Evolutionary conservation across 2,329 filamentous ascomycete genomes (phyloP), one percentile per base, ranked within the genome.

Genomic region (Dothistroma pini): DNA sequence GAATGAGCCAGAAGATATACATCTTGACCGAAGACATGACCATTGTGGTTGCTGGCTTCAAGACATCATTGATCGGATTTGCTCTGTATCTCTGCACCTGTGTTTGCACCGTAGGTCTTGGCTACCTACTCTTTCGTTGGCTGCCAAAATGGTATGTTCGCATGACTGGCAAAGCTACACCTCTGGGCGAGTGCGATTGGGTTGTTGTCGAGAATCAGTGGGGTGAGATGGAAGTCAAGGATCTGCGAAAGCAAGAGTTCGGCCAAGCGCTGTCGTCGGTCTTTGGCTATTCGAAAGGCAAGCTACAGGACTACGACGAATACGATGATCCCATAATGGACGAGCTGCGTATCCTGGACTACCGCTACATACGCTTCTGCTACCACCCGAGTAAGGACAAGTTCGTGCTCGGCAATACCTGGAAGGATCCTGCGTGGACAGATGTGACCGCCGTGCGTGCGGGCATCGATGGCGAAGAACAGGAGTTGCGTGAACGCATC

Each of bases 201-300:
- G 88, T 96, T 49, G 93, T 96, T 31, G 85, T 97, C 65, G 95
- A 97, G 83, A 97, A 99, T 71, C 92, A 97, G 82, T 97, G 95
- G 93, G 89, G 90, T 54, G 93, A 97, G 75, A 89, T 97, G 75
- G 82, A 84, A 12, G 84, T 95, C n/a, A 84, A 96, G 70, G 72
- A 86, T 54, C 82, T 97, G 12, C 81, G 82, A 60, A 79, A 75
- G 52, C 78, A 86, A 66, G 74, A 73, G 9, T 89, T 88, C 71
- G 85, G 83, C 8, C 82, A 84, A 60, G 80, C 84, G n/a, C 75
- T 89, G 47, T 88, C 86, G 1, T 86, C 85, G 0, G 81, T 89
- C 0, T 93, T 93, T 71, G 89, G 90, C 0, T 75, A 83, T 1
- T 78, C 83, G 0, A 91, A 91, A 75, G 75, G 81, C 54, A 79